phyloP scores from a whole-genome alignment of 2,329 filamentous ascomycete species.

The Colletotrichum aenigma region DNA sequence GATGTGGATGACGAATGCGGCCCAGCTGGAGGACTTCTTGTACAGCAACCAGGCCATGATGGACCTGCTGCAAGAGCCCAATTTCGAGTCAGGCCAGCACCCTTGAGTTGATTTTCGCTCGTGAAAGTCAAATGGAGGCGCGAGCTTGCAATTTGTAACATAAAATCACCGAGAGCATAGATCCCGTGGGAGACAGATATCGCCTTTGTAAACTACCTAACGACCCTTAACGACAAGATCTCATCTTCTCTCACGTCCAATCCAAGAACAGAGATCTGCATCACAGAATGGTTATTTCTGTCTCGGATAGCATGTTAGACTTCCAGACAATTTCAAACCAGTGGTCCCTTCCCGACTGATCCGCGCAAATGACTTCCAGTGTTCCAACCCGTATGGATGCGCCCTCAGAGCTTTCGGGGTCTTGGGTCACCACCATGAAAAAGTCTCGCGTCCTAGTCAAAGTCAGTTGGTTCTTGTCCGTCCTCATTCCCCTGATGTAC shows the following conservation, averaged over 20 bases:
- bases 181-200: too few relatives aligned
- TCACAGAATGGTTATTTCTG: not conserved
- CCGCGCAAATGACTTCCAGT: not conserved
- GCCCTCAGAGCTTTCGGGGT: not conserved
- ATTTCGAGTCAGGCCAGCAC: not conserved
- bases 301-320: not conserved
- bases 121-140: not conserved
- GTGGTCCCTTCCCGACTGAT: not conserved
- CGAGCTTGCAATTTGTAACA: not conserved
- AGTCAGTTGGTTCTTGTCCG: not conserved
- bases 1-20: slow-evolving; percentile 41
- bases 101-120: not conserved
- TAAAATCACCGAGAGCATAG: not conserved
- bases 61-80: slow-evolving; percentile 34
- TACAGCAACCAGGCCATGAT: slow-evolving; percentile 43
- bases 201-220: not conserved
- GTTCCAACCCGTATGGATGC: not conserved
- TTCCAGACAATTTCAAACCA: not conserved
- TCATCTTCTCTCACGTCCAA: not conserved
- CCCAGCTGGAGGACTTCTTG: slow-evolving; percentile 41
- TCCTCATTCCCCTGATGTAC: not conserved
- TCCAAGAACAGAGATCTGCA: accelerated
- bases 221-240: not conserved
- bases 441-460: not conserved
- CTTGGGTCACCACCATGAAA: not conserved